Evolutionary conservation across 495 filamentous ascomycete species (phyloP).

Genomic region (Penicillium robsamsonii): DNA sequence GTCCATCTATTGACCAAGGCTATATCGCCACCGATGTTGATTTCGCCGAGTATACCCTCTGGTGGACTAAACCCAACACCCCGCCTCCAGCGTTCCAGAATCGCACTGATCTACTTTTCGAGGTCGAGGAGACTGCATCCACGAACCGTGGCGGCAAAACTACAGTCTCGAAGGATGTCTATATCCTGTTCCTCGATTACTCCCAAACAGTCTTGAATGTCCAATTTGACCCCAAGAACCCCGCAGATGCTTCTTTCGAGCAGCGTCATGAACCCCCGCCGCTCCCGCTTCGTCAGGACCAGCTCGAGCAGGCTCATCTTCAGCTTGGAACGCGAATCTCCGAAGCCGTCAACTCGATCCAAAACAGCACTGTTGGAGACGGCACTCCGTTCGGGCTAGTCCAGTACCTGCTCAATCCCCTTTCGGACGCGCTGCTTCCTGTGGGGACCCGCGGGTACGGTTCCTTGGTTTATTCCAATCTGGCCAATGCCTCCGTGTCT

Average conservation of each 20-base stretch:
- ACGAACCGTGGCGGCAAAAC: slow-evolving; percentile 66
- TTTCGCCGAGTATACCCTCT: slow-evolving; percentile 64
- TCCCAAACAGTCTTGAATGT: slow-evolving; percentile 88
- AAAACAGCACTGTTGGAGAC: slow-evolving; percentile 78
- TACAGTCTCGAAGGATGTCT: slow-evolving; percentile 73
- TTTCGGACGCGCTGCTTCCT: slow-evolving; percentile 72
- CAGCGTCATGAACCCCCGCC: slow-evolving; percentile 88
- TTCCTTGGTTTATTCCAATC: slow-evolving; percentile 86
- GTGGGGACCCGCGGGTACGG: slow-evolving; percentile 87
- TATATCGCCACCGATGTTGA: slow-evolving; percentile 88
- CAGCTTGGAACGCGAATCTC: slow-evolving; percentile 74
- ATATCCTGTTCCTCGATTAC: slow-evolving; percentile 88
- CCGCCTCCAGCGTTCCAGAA: slow-evolving; percentile 79
- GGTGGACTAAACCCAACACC: slow-evolving; percentile 75
- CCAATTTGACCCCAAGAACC: slow-evolving; percentile 73
- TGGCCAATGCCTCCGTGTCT: slow-evolving; percentile 86
- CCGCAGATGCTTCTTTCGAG: slow-evolving; percentile 67
- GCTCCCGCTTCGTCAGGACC: slow-evolving; percentile 81
- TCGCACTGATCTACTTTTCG: slow-evolving; percentile 78
- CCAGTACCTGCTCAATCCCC: slow-evolving; percentile 70
- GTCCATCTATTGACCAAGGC: slow-evolving; percentile 68
- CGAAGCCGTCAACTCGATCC: slow-evolving; percentile 62
- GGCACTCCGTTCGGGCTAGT: slow-evolving; percentile 75
- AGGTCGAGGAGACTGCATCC: slow-evolving; percentile 74
- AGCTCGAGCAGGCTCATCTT: slow-evolving; percentile 80